These are phyloP conservation scores for Fusarium clavum DNA, from an alignment of 2,329 filamentous ascomycete genomes.

Conservation along the genomic window DNA sequence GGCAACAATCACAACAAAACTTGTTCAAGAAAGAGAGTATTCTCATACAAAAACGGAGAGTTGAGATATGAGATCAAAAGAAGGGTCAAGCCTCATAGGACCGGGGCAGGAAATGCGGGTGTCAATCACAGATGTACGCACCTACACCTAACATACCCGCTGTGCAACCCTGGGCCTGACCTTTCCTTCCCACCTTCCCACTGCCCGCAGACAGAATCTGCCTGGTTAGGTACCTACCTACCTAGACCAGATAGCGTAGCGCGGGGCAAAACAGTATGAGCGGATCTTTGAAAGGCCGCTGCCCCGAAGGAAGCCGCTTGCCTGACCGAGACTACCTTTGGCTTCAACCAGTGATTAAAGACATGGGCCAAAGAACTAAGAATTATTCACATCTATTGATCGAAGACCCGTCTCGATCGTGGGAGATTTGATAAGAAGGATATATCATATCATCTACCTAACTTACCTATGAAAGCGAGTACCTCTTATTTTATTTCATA, in stretches of 20 bases:
- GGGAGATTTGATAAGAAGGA: not conserved
- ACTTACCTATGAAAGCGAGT: not conserved
- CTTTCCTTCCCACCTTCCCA: not conserved
- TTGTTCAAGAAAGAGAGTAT: not conserved
- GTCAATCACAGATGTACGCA: conserved; percentile 7
- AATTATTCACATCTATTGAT: not conserved
- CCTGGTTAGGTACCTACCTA: not conserved
- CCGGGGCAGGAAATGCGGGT: conserved; percentile 21
- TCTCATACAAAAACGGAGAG: not conserved
- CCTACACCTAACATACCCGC: not conserved
- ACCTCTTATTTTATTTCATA: not conserved
- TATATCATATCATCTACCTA: not conserved
- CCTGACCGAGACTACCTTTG: not conserved
- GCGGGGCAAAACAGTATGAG: conserved; percentile 19
- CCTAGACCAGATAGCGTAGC: conserved; percentile 4
- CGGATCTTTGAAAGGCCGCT: conserved; percentile 47
- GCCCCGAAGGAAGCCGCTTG: conserved; percentile 35
- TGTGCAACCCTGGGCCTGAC: not conserved
- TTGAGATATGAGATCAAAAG: conserved; percentile 9
- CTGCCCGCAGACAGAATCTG: not conserved
- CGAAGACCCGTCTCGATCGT: not conserved
- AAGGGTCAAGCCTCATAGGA: conserved; percentile 30
- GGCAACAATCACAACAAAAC: not conserved
- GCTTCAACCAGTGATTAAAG: not conserved
- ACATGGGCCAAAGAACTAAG: not conserved